Evolutionary conservation across 495 filamentous ascomycete species (phyloP), one percentile per base, ranked within the genome.

Genomic region (Lasiosphaeris hirsuta): DNA sequence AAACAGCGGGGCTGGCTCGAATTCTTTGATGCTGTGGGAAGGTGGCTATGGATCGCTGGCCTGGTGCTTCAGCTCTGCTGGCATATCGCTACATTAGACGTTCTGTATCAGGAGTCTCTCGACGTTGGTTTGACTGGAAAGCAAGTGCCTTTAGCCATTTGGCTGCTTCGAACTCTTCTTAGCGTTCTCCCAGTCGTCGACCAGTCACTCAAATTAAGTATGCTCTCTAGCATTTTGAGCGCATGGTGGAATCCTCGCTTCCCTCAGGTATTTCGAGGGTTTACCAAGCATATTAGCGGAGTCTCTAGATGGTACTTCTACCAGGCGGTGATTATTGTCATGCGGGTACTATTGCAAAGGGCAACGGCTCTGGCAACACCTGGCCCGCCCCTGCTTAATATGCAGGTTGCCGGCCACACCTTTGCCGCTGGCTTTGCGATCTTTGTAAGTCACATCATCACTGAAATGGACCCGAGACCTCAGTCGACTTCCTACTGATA

Each of bases 211-310:
- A 36, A 58, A 67, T 72, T 72, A 79, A 74, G 73, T 13, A 72
- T 87, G 23, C 57, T 78, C 17, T 69, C 80, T 2, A 83, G 81
- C 19, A 58, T 86, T 23, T 60, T 82, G 6, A 80, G 86, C 2
- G 67, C 85, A 10, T 91, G 87, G 83, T 96, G 89, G 87, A 92
- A 92, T 59, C 88, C 88, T 7, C 81, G 80, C 53, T 76, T 90
- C 63, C 78, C 79, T 57, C 72, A 86, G 59, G 84, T 84, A 62
- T 72, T 84, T n/a, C 77, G 80, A 51, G 84, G 86, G 18, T 78
- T 84, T 60, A 78, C 76, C 40, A 84, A 78, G 30, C 83, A 86
- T 52, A 81, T 92, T 52, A 70, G 75, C 9, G 88, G 90, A 0
- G 76, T 88, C 10, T 69, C 72, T 6, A 79, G 85, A 51, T 90